phyloP scores from a whole-genome alignment of 2,329 filamentous ascomycete species.

The Blastomyces gilchristii region DNA sequence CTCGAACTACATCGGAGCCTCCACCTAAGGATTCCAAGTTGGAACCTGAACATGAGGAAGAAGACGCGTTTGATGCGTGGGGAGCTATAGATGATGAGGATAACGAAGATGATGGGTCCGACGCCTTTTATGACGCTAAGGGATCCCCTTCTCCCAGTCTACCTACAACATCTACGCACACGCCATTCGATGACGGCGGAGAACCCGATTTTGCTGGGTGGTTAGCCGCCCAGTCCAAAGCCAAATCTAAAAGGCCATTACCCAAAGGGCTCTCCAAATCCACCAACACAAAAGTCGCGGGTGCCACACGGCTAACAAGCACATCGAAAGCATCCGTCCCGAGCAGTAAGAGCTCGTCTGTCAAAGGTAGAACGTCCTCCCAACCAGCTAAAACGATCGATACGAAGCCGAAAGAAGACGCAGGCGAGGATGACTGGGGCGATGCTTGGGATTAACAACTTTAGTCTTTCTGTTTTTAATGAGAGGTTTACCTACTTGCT shows the following conservation, averaged over 20 bases:
- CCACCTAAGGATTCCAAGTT: slow-evolving; percentile 26
- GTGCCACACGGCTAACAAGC: slow-evolving; percentile 29
- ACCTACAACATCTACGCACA: slow-evolving; percentile 20
- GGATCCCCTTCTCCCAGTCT: slow-evolving; percentile 23
- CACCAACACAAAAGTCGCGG: slow-evolving; percentile 22
- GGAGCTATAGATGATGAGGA: slow-evolving; percentile 52
- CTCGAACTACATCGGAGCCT: slow-evolving; percentile 33
- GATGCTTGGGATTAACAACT: slow-evolving; percentile 38
- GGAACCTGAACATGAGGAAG: slow-evolving; percentile 43
- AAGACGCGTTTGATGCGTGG: slow-evolving; percentile 64
- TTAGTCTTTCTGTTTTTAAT: slow-evolving; percentile 6
- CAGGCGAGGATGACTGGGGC: slow-evolving; percentile 38
- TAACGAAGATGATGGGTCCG: slow-evolving; percentile 38
- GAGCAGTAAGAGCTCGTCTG: slow-evolving; percentile 29
- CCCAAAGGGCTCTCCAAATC: slow-evolving; percentile 74
- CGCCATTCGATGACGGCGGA: slow-evolving; percentile 66
- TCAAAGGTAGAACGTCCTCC: slow-evolving; percentile 40
- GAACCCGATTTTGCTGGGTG: slow-evolving; percentile 96
- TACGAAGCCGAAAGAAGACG: slow-evolving; percentile 46
- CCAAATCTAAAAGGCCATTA: slow-evolving; percentile 61
- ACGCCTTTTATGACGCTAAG: slow-evolving; percentile 37
- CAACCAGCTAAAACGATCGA: slow-evolving; percentile 56
- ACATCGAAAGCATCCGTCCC: slow-evolving; percentile 19
- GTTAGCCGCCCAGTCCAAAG: slow-evolving; percentile 73
- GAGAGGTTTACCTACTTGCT: background rate